A percentile compares a stretch with the other conserved stretches of the same genome.
phyloP scores from a whole-genome alignment of 2,329 filamentous ascomycete species.

The Calonectria honghensis region DNA sequence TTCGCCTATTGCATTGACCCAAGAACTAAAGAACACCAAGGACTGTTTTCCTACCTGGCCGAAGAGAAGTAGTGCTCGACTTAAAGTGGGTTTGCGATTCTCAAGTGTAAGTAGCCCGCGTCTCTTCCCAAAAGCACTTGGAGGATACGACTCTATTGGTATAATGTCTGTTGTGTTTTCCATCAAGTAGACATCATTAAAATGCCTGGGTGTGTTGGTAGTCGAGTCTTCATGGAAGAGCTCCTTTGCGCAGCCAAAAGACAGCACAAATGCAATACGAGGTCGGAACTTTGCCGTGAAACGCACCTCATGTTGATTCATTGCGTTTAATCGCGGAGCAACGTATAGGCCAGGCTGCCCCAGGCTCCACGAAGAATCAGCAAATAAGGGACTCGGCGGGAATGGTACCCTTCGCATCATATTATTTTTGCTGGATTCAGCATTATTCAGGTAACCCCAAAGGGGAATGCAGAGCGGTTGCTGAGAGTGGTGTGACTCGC shows the following conservation, averaged over 20 bases:
- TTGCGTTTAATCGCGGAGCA: neutral
- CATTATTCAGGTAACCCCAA: neutral
- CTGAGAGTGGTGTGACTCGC: neutral
- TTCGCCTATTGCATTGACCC: neutral
- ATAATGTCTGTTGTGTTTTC: neutral
- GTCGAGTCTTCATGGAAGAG: neutral
- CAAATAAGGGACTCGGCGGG: neutral
- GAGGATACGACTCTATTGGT: neutral
- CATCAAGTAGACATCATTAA: neutral
- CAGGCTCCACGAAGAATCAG: neutral
- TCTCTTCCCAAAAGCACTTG: neutral
- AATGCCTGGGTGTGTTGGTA: neutral
- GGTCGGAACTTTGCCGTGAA: neutral
- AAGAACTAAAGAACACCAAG: neutral
- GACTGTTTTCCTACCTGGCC: neutral
- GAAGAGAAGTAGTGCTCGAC: neutral
- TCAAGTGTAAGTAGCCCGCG: neutral
- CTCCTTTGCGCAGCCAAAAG: neutral
- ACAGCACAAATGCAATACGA: neutral
- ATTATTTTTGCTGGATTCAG: neutral
- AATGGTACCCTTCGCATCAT: constrained; percentile 8
- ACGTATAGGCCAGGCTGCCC: neutral
- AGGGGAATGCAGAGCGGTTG: constrained; percentile 4
- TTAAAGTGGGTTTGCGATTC: neutral
- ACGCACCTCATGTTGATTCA: neutral